Conservation (phyloP, 208 protist species). For the Trypanosomatidae sp. region DNA sequence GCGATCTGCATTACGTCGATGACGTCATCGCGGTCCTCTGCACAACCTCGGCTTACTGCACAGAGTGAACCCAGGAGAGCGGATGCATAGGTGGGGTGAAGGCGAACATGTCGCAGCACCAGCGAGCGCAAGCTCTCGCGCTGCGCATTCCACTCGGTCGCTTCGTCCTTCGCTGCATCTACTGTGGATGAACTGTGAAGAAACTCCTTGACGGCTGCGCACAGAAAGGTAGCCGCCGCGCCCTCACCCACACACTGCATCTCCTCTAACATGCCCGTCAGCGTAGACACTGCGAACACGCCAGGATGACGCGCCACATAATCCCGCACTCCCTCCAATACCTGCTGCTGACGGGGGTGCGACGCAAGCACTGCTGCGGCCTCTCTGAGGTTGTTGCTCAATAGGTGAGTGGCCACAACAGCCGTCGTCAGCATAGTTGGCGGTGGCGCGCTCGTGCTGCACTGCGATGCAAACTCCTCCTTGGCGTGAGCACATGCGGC, state of each 20-base stretch:
- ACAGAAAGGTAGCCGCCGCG: constrained; percentile 32
- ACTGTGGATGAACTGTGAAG: neutral
- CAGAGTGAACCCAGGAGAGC: constrained; percentile 54
- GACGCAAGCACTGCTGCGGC: constrained; percentile 39
- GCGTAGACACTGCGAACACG: constrained; percentile 16
- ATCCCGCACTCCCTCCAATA: constrained; percentile 22
- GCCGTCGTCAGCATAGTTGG: constrained; percentile 54
- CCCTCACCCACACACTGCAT: constrained; percentile 25
- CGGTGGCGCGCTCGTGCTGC: constrained; percentile 40
- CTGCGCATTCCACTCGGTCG: constrained; percentile 1
- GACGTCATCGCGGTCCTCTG: constrained; percentile 35
- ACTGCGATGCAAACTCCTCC: constrained; percentile 21
- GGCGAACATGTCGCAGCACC: constrained; percentile 47
- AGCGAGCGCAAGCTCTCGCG: constrained; percentile 32
- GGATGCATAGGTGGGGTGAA: constrained; percentile 36
- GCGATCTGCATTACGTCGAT: constrained; percentile 47
- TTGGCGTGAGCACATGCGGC: constrained; percentile 7
- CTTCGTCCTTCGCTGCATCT: neutral
- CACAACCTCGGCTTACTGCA: constrained; percentile 26
- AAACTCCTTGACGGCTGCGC: constrained; percentile 23
- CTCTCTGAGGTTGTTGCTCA: constrained; percentile 30
- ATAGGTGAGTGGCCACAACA: constrained; percentile 28
- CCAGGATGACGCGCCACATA: constrained; percentile 20
- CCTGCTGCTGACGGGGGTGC: constrained; percentile 32
- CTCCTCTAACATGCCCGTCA: constrained; percentile 36